Conservation (phyloP, 768 basidiomycete genomes). For the Mycena floridula region DNA sequence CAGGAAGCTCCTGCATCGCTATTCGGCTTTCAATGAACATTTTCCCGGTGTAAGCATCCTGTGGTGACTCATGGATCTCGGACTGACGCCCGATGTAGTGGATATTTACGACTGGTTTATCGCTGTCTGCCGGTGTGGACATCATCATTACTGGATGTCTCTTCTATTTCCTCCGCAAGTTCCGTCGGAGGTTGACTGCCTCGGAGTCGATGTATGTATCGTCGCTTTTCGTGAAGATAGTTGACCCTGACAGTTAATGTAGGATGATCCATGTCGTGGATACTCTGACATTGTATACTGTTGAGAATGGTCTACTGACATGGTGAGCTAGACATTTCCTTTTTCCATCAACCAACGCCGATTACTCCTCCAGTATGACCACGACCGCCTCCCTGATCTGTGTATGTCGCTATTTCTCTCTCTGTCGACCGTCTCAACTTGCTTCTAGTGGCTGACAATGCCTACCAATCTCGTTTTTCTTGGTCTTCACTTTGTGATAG, state of each 20-base stretch:
- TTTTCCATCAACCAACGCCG: no score
- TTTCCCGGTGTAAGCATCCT: constrained; percentile 3
- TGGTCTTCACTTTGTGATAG: constrained; percentile 42
- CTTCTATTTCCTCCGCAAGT: constrained; percentile 26
- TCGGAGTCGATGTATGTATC: constrained; percentile 19
- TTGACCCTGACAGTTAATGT: no score
- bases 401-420: constrained; percentile 20
- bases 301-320: constrained; percentile 36
- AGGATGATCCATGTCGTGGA: constrained; percentile 34
- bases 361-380: constrained; percentile 29
- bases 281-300: constrained; percentile 30
- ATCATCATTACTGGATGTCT: constrained; percentile 30
- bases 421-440: constrained; percentile 3
- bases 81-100: constrained; percentile 25
- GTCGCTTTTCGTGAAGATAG: no score
- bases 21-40: constrained; percentile 4
- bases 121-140: constrained; percentile 34
- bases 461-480: constrained; percentile 36
- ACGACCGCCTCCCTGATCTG: constrained; percentile 36
- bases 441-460: constrained; percentile 35
- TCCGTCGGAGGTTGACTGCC: constrained; percentile 17
- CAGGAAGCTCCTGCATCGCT: no score
- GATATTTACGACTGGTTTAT: constrained; percentile 37
- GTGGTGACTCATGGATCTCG: neutral
- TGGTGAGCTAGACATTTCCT: no score